Evolutionary conservation across 306 rosid species (phyloP).

Genomic region (Vigna angularis): DNA sequence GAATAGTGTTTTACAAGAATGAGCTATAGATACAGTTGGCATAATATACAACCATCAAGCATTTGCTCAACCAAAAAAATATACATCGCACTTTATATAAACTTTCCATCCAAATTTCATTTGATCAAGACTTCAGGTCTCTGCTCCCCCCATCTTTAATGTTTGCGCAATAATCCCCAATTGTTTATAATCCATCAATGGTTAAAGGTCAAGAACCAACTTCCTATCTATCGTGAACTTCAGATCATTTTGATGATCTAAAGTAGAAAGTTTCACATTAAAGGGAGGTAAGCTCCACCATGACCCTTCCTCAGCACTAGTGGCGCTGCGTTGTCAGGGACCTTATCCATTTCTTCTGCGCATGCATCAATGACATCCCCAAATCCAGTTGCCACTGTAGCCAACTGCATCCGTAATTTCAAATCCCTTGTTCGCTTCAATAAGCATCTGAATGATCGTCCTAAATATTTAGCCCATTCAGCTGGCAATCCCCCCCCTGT

Average conservation of each 20-base stretch:
- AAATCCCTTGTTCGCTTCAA: slow-evolving; percentile 88
- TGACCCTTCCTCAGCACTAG: slow-evolving; percentile 92
- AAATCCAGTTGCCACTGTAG: slow-evolving; percentile 85
- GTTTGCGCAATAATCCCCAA: slow-evolving; percentile 26
- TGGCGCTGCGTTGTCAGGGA: slow-evolving; percentile 86
- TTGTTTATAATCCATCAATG: slow-evolving; percentile 27
- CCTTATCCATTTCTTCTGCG: slow-evolving; percentile 70
- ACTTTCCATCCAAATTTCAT: slow-evolving; percentile 36
- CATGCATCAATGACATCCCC: slow-evolving; percentile 69
- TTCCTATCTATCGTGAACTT: slow-evolving; percentile 2
- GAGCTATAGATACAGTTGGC: slow-evolving; percentile 48
- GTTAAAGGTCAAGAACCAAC: slow-evolving; percentile 28
- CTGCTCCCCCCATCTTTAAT: slow-evolving; percentile 30
- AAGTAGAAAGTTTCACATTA: slow-evolving; percentile 67
- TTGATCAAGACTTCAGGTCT: slow-evolving; percentile 19
- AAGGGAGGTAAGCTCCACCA: slow-evolving; percentile 95
- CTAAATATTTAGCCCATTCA: slow-evolving; percentile 94
- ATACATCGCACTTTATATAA: slow-evolving; percentile 19
- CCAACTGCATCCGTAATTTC: slow-evolving; percentile 77
- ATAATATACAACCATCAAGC: slow-evolving; percentile 46
- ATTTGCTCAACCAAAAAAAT: slow-evolving; percentile 33
- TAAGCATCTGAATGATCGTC: slow-evolving; percentile 90
- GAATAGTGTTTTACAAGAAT: slow-evolving; percentile 47
- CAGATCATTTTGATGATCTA: slow-evolving; percentile 12
- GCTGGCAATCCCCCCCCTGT: slow-evolving; percentile 98